Percentiles rank a stretch among this genome's conserved stretches.
These are phyloP conservation scores for Plasmodium yoelii DNA, from an alignment of 169 alveolate species.

Conservation along the genomic window DNA sequence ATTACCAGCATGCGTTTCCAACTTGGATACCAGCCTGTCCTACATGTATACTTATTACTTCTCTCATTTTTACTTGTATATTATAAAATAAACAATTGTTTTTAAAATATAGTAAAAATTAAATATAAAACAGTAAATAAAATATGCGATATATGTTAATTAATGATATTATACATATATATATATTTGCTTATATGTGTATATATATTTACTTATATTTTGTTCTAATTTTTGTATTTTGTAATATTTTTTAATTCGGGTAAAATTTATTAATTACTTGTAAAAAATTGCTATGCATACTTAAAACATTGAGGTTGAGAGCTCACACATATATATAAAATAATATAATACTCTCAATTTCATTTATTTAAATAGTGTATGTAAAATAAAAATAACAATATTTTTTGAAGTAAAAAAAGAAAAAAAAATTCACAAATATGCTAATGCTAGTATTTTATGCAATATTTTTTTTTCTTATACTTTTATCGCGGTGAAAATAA, in stretches of 20 bases:
- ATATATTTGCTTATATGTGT: constrained; percentile 12
- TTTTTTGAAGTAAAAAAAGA: constrained; percentile 33
- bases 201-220: constrained; percentile 22
- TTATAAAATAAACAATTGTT: constrained; percentile 26
- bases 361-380: not conserved
- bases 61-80: constrained; percentile 72
- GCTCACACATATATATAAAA: constrained; percentile 18
- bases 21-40: constrained; percentile 99
- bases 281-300: constrained; percentile 20
- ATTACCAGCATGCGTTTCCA: constrained; percentile 91
- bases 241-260: constrained; percentile 1
- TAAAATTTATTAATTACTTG: constrained; percentile 7
- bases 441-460: constrained; percentile 11
- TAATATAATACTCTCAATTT: constrained; percentile 1
- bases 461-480: constrained; percentile 15
- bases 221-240: constrained; percentile 6
- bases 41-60: constrained; percentile 96
- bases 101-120: constrained; percentile 47
- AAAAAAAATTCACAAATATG: constrained; percentile 32
- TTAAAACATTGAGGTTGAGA: constrained; percentile 26
- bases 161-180: constrained; percentile 26
- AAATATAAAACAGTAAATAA: constrained; percentile 30
- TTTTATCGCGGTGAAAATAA: constrained; percentile 8
- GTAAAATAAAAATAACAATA: constrained; percentile 19
- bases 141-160: constrained; percentile 2